phyloP scores from a whole-genome alignment of 257 asterid genomes.

The Petrea volubilis region DNA sequence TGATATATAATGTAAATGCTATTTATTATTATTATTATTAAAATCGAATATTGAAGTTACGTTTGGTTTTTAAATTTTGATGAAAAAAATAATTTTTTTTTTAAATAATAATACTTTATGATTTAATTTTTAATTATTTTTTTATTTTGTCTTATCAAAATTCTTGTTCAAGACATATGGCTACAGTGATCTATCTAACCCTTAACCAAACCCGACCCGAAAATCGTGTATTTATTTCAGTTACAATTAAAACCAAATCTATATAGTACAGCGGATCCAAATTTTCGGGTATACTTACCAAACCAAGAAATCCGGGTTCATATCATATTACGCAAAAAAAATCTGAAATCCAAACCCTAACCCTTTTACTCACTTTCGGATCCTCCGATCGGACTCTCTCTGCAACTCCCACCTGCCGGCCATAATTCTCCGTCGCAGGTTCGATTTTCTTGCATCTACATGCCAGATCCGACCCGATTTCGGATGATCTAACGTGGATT shows the following conservation, averaged over 20 bases:
- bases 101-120: no score
- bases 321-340: conserved; percentile 25
- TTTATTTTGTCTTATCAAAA: no score
- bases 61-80: no score
- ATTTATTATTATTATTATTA: no score
- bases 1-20: no score
- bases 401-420: conserved; percentile 23
- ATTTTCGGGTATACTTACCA: conserved; percentile 40
- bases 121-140: no score
- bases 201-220: conserved; percentile 34
- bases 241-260: conserved; percentile 4
- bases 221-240: conserved; percentile 11
- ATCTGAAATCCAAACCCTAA: conserved; percentile 55
- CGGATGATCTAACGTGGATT: background rate
- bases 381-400: conserved; percentile 60
- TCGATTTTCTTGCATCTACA: conserved; percentile 11
- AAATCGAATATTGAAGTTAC: no score
- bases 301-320: conserved; percentile 34
- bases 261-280: conserved; percentile 35
- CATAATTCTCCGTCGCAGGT: conserved; percentile 33
- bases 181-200: no score
- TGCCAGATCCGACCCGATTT: conserved; percentile 52
- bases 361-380: conserved; percentile 51
- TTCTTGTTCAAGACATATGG: no score
- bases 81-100: no score